These are phyloP conservation scores for Erysimum cheiri DNA, from an alignment of 441 rosid species.

Conservation along the genomic window DNA sequence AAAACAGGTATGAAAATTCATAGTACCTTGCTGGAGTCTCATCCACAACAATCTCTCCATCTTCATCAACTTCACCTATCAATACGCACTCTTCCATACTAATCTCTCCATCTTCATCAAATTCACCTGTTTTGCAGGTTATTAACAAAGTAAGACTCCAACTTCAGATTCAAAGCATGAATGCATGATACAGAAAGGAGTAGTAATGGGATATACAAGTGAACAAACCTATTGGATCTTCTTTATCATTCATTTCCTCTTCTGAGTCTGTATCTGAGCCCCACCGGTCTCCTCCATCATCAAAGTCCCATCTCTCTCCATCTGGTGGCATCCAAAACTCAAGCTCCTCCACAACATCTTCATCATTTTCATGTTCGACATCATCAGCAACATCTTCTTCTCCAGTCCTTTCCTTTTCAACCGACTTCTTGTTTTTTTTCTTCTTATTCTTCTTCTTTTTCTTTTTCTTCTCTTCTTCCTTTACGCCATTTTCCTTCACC, in stretches of 20 bases:
- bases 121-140: conserved; percentile 31
- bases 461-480: conserved; percentile 51
- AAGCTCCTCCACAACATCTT: conserved; percentile 61
- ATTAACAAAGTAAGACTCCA: background rate
- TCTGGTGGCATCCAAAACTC: conserved; percentile 93
- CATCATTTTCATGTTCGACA: conserved; percentile 60
- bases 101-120: conserved; percentile 25
- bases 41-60: conserved; percentile 22
- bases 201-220: conserved; percentile 5
- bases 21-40: conserved; percentile 34
- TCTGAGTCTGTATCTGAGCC: conserved; percentile 70
- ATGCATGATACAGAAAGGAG: background rate
- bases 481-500: conserved; percentile 39
- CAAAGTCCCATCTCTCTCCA: conserved; percentile 93
- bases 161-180: conserved; percentile 8
- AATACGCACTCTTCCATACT: conserved; percentile 34
- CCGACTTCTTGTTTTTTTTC: conserved; percentile 46
- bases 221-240: conserved; percentile 59
- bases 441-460: conserved; percentile 56
- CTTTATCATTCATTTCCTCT: conserved; percentile 54
- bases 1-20: background rate
- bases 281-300: conserved; percentile 85
- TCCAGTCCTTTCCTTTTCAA: conserved; percentile 41
- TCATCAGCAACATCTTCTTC: conserved; percentile 49
- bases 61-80: conserved; percentile 29